Percentiles rank a stretch among this genome's conserved stretches.
These are phyloP conservation scores for Westerdykella ornata DNA, from an alignment of 2,329 filamentous ascomycete species.

Conservation along the genomic window DNA sequence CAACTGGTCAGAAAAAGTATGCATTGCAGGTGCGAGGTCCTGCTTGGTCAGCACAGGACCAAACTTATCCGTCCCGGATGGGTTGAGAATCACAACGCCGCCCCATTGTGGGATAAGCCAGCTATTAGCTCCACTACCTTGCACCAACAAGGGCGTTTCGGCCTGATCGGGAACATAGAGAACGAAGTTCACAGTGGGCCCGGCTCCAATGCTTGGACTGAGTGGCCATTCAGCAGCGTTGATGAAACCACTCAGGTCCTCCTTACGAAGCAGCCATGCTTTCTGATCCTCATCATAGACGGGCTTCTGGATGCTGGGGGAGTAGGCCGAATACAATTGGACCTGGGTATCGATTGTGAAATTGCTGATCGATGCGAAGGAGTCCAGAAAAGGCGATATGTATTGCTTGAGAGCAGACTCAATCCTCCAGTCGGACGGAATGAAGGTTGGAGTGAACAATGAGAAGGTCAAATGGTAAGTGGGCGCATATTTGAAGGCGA, in stretches of 20 bases:
- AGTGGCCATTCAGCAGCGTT: slow-evolving; percentile 98
- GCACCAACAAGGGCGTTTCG: slow-evolving; percentile 54
- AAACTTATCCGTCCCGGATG: slow-evolving; percentile 38
- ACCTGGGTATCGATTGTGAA: slow-evolving; percentile 96
- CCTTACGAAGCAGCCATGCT: slow-evolving; percentile 66
- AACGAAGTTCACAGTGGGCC: slow-evolving; percentile 93
- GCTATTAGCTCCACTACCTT: slow-evolving; percentile 58
- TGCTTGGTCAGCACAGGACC: slow-evolving; percentile 53
- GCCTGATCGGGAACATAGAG: slow-evolving; percentile 74
- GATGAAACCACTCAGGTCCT: slow-evolving; percentile 88
- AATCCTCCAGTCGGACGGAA: slow-evolving; percentile 86
- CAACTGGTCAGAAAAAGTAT: slow-evolving; percentile 86
- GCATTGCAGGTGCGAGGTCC: slow-evolving; percentile 69
- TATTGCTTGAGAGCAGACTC: slow-evolving; percentile 73
- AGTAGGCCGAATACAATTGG: slow-evolving; percentile 75
- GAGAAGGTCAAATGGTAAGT: slow-evolving; percentile 97
- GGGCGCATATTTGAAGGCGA: slow-evolving; percentile 83
- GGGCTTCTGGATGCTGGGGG: slow-evolving; percentile 55
- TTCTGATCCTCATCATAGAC: slow-evolving; percentile 49
- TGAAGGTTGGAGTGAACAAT: slow-evolving; percentile 72
- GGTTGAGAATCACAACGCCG: slow-evolving; percentile 63
- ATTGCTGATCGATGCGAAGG: slow-evolving; percentile 77
- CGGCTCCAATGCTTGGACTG: slow-evolving; percentile 84
- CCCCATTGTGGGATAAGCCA: slow-evolving; percentile 99
- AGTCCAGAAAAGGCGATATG: slow-evolving; percentile 71